Evolutionary conservation across 495 filamentous ascomycete genomes (phyloP), one percentile per base, ranked within the genome.

Genomic region (Xylaria sp.): DNA sequence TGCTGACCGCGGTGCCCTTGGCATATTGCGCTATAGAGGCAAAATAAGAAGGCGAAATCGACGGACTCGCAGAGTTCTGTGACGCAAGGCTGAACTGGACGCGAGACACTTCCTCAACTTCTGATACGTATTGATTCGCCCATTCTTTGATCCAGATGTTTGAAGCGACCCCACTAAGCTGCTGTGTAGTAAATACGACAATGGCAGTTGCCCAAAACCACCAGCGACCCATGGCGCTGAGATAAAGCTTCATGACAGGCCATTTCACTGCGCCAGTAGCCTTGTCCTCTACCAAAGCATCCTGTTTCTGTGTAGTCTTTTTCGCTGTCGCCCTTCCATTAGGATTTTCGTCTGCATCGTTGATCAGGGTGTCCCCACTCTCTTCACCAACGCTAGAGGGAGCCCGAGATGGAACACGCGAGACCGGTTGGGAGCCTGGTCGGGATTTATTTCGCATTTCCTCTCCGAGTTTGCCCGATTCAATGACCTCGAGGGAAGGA

Each of bases 111-210:
- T 76, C 75, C 48, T 82, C 82, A 8, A 61, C 48, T 52, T 66
- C 73, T 15, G 78, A 78, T 5, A 83, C 74, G 71, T 88, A 88
- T 68, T 88, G 85, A 69, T 88, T 88, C 9, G 86, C 83, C 97
- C 97, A 99, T 75, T 95, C 85, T 73, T 93, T 88, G 72, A 99
- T 97, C 97, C 97, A 99, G 48, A 98, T 79, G 73, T 93, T 97
- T 21, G 93, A 94, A 12, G 92, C 92, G 17, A 98, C 92, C 15
- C 91, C 90, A 21, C 90, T 90, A 35, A 97, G 74, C 77, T 98
- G 95, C 77, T 97, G 93, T 57, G 90, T 81, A 17, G 83, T 87
- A 77, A 99, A 98, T 52, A 93, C 88, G 0, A 88, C 61, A 26
- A 90, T 78, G 26, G 95, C 92, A 58, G 90, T 75, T 55, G 91